These are phyloP conservation scores for Phytopythium aichiense DNA, from an alignment of 352 stramenopile species.

Conservation along the genomic window DNA sequence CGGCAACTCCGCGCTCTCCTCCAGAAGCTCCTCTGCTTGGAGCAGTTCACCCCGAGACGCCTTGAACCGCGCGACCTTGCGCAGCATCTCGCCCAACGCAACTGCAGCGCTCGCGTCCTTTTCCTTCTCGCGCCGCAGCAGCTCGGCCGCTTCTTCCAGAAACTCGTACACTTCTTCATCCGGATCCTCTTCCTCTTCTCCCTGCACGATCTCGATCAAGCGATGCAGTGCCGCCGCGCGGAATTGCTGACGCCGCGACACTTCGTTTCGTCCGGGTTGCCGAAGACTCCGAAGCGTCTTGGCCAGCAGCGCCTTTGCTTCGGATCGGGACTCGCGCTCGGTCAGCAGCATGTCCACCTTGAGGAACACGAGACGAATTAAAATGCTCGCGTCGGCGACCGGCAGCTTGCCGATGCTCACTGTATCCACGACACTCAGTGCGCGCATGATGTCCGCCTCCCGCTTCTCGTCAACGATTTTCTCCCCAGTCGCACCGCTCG, in stretches of 20 bases:
- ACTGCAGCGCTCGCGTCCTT: slow-evolving; percentile 8
- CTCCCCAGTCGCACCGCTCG: neutral
- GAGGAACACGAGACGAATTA: slow-evolving; percentile 33
- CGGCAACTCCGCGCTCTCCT: slow-evolving; percentile 25
- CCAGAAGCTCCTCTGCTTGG: slow-evolving; percentile 25
- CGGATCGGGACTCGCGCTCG: slow-evolving; percentile 1
- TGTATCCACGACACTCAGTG: slow-evolving; percentile 32
- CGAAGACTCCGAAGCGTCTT: slow-evolving; percentile 24
- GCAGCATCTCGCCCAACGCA: slow-evolving; percentile 18
- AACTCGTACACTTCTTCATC: slow-evolving; percentile 25
- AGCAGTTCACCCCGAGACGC: slow-evolving; percentile 22
- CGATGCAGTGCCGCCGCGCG: slow-evolving; percentile 14
- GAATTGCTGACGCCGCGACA: slow-evolving; percentile 19
- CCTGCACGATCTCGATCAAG: slow-evolving; percentile 23
- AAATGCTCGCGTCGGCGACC: slow-evolving; percentile 17
- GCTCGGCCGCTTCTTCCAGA: slow-evolving; percentile 21
- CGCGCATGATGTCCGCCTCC: slow-evolving; percentile 25
- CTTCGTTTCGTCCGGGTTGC: slow-evolving; percentile 15
- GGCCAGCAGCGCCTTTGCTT: slow-evolving; percentile 24
- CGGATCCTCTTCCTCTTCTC: slow-evolving; percentile 15
- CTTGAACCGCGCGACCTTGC: slow-evolving; percentile 26
- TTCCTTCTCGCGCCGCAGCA: slow-evolving; percentile 17
- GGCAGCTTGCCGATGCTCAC: slow-evolving; percentile 32
- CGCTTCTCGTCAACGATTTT: slow-evolving; percentile 5
- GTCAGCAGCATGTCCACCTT: slow-evolving; percentile 35